Base-by-base conservation (phyloP, 2,329 filamentous ascomycete genomes). In the Mollisia scopiformis region DNA sequence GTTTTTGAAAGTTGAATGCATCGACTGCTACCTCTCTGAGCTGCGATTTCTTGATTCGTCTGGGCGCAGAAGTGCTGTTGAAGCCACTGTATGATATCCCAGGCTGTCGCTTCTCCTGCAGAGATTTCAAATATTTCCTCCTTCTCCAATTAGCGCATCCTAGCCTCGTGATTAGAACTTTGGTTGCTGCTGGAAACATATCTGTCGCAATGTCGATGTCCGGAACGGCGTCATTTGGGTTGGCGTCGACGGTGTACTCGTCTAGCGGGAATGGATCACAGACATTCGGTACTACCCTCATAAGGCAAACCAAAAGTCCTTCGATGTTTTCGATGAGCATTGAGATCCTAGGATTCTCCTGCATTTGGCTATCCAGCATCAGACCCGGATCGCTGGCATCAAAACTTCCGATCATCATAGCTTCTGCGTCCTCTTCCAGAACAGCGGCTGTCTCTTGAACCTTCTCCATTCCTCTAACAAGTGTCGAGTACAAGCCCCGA, bases 201-300 rank as follows among this genome's bases (percentile, higher is more conserved):
- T 25, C 31, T 23, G 39, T 28, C 16, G 58, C 58, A n/a, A 50
- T 39, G 8, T 56, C 46, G 27, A 60, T 55, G 30, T 60, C 58
- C 33, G 51, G 39, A 13, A 50, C 19, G 14, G 58, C 58, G 19
- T 55, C 53, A 41, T 37, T 50, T 25, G 43, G 28, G 14, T 52
- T 39, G 6, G 58, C 46, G 30, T 55, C 53, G 7, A 35, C 27
- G 30, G 39, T 47, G 43, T 55, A 60, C 39, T 41, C 46, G 35
- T 60, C 52, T 10, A 39, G 51, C 21, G 58, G 58, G 27, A 60
- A 55, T 39, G 58, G 52, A 41, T 60, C 58, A n/a, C 33, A 50
- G 28, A 60, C 51, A 43, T 46, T 55, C 4, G 52, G 58, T 14
- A 60, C 35, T 6, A 60, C 31, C 13, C 41, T 55, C 41, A 60